Evolutionary conservation across 345 rosid genomes (phyloP).

Genomic region (Lumnitzera racemosa): DNA sequence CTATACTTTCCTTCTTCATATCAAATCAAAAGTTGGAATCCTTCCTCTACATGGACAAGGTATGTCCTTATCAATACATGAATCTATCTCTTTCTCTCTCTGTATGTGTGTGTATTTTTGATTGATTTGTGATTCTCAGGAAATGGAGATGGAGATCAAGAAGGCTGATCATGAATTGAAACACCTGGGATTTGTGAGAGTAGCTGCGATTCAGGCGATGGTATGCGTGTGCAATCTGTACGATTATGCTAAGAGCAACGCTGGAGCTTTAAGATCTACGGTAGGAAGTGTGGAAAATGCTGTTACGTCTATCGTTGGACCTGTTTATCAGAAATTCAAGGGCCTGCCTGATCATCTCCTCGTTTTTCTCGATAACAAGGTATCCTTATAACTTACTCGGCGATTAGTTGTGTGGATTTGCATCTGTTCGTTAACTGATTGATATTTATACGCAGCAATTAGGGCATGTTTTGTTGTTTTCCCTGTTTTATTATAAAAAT

Average conservation of each 20-base stretch:
- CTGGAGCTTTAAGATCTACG: slow-evolving; percentile 68
- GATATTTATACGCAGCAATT: too few species aligned
- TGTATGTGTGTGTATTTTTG: too few species aligned
- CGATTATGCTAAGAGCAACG: slow-evolving; percentile 64
- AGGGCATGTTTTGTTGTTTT: too few species aligned
- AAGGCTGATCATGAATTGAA: slow-evolving; percentile 32
- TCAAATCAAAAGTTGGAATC: too few species aligned
- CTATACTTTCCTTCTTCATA: too few species aligned
- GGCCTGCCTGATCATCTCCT: slow-evolving; percentile 67
- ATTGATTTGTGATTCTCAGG: slow-evolving; percentile 7
- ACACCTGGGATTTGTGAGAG: slow-evolving; percentile 59
- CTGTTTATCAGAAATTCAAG: slow-evolving; percentile 55
- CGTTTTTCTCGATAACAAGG: slow-evolving; percentile 68
- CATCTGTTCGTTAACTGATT: neutral
- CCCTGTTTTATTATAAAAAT: too few species aligned
- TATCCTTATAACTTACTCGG: slow-evolving; percentile 1
- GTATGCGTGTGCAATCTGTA: slow-evolving; percentile 47
- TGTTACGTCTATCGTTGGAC: slow-evolving; percentile 52
- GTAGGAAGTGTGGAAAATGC: slow-evolving; percentile 62
- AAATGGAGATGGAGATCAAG: slow-evolving; percentile 39
- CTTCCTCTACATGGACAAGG: neutral
- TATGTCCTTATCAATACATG: neutral
- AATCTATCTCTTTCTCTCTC: too few species aligned
- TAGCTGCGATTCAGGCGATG: slow-evolving; percentile 49
- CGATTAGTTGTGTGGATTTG: neutral